phyloP scores from a whole-genome alignment of 257 asterid genomes.

The Osmanthus fragrans region DNA sequence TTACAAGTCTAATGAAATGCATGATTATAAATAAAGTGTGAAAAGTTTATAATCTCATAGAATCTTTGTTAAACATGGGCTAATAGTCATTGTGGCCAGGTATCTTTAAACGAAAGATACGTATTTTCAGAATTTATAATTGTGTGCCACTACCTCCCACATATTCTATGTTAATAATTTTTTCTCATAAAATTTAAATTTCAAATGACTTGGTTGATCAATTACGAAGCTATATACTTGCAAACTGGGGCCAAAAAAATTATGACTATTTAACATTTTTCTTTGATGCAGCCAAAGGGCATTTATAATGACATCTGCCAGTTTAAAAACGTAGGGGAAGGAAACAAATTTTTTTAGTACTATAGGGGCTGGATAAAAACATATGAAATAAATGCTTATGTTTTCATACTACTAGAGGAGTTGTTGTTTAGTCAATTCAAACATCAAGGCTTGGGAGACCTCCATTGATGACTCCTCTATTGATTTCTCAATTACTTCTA shows the following conservation, averaged over 20 bases:
- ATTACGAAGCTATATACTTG: not conserved
- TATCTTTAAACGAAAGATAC: no score
- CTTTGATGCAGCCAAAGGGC: slow-evolving; percentile 14
- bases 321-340: slow-evolving; percentile 15
- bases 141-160: not conserved
- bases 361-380: slow-evolving; percentile 4
- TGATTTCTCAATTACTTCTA: not conserved
- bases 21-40: no score
- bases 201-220: not conserved
- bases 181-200: not conserved
- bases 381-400: slow-evolving; percentile 33
- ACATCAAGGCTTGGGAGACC: slow-evolving; percentile 11
- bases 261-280: slow-evolving; percentile 17
- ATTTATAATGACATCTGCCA: not conserved
- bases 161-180: slow-evolving; percentile 1
- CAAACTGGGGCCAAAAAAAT: slow-evolving; percentile 14
- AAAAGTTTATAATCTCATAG: no score
- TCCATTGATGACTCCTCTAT: not conserved
- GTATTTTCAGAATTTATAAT: no score
- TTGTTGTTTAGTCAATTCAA: slow-evolving; percentile 26
- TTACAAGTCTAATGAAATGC: no score
- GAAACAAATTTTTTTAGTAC: slow-evolving; percentile 22
- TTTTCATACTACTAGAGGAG: not conserved
- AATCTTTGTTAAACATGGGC: no score
- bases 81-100: no score